phyloP scores from a whole-genome alignment of 73 alveolate genomes.

The Paraurostyla sp. region DNA sequence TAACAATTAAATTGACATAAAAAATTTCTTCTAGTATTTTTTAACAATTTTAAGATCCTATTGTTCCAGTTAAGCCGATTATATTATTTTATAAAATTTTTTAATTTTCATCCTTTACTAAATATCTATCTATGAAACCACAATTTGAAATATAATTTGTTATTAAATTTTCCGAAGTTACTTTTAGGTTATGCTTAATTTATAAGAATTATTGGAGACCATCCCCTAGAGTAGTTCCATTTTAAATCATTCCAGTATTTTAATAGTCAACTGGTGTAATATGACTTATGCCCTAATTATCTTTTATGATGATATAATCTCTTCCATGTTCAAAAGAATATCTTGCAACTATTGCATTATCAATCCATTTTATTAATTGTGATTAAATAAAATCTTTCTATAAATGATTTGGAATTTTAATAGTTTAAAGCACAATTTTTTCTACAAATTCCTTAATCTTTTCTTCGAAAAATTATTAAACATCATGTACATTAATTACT shows the following conservation, averaged over 20 bases:
- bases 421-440: background rate
- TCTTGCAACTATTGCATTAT: slow-evolving; percentile 72
- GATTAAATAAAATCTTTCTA: slow-evolving; percentile 63
- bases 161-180: slow-evolving; percentile 68
- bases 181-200: slow-evolving; percentile 54
- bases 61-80: slow-evolving; percentile 81
- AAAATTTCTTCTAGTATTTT: slow-evolving; percentile 50
- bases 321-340: slow-evolving; percentile 19
- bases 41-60: slow-evolving; percentile 71
- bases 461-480: background rate
- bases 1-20: slow-evolving; percentile 50
- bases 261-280: slow-evolving; percentile 49
- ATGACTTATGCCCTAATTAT: slow-evolving; percentile 48
- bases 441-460: no score
- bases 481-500: background rate
- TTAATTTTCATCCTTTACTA: no score
- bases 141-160: slow-evolving; percentile 73
- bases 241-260: slow-evolving; percentile 72
- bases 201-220: slow-evolving; percentile 83
- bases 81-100: no score
- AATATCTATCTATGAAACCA: slow-evolving; percentile 48
- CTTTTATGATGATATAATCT: slow-evolving; percentile 59
- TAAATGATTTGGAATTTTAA: slow-evolving; percentile 64
- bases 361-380: slow-evolving; percentile 63
- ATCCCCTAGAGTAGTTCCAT: slow-evolving; percentile 50